Evolutionary conservation across 371 early-diverging fungal species (phyloP), one percentile per base, ranked within the genome.

Genomic region (Smittium culicis): DNA sequence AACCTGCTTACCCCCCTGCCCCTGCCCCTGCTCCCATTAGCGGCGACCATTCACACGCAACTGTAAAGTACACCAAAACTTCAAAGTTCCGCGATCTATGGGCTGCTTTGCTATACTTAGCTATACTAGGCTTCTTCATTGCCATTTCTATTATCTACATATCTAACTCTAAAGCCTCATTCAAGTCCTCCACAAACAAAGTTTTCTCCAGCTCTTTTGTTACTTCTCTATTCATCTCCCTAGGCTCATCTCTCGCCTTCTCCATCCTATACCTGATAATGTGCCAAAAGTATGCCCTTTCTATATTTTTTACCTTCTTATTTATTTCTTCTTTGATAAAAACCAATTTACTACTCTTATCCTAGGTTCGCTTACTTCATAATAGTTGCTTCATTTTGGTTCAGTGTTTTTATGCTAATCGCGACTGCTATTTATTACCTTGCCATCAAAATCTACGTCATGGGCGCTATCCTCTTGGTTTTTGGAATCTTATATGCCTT

Each of bases 51-150:
- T 74, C 70, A 17, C 57, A 57, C n/a, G 57, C 57, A 11, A 71
- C 75, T 24, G 68, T 70, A 64, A 67, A 75, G 70, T 77, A 71
- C 71, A 73, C 68, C 72, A 68, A 67, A 45, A 66, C 72, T 34
- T 75, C 78, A 34, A 71, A 71, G 63, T 78, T 77, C 67, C 81
- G 82, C 32, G 89, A 88, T 72, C 71, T 85, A n/a, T 89, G 89
- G 89, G 89, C 89, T 0, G 72, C 82, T 0, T 70, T 80, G 1
- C 76, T 86, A 34, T 89, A 86, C 76, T 28, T 84, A 1, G 66
- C 73, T 66, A 83, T 86, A 69, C 66, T 85, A 32, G 85, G 78
- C 2, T 83, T 81, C 34, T 88, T 87, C 69, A 81, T 82, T 56
- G 89, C 78, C 0, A 77, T 89, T 28, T 77, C 83, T 0, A 80